These are phyloP conservation scores for Penicillium sp. DNA, from an alignment of 2,329 filamentous ascomycete species.

Conservation along the genomic window DNA sequence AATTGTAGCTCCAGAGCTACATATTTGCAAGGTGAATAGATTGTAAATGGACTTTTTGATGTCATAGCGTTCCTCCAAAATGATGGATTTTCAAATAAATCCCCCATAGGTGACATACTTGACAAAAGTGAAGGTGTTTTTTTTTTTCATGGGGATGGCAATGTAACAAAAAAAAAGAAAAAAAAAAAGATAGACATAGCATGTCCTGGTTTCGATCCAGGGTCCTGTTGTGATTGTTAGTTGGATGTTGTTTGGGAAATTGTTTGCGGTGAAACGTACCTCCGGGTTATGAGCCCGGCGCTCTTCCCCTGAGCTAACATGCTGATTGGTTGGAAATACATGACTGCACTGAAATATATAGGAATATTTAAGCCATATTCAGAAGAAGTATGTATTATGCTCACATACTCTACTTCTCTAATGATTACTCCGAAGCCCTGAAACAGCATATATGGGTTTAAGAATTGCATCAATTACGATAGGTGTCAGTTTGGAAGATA, in stretches of 20 bases:
- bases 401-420: background rate
- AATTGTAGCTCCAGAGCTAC: background rate
- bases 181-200: background rate
- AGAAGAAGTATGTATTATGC: too few species aligned
- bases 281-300: conserved; percentile 50
- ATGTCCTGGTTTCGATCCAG: conserved; percentile 3
- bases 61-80: background rate
- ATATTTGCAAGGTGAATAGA: background rate
- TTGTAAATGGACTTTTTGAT: background rate
- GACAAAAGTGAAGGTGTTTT: background rate
- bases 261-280: conserved; percentile 16
- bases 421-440: too few species aligned
- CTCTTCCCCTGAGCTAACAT: conserved; percentile 48
- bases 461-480: background rate
- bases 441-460: too few species aligned
- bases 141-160: too few species aligned
- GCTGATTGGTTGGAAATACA: conserved; percentile 20
- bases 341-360: rapidly evolving
- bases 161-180: background rate
- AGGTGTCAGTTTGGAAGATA: background rate
- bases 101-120: background rate
- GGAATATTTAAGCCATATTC: background rate
- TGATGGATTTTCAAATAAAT: background rate
- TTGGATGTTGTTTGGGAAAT: background rate
- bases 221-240: background rate